These are phyloP conservation scores for Flaveria bidentis DNA, from an alignment of 129 eudicot genomes.

Conservation along the genomic window DNA sequence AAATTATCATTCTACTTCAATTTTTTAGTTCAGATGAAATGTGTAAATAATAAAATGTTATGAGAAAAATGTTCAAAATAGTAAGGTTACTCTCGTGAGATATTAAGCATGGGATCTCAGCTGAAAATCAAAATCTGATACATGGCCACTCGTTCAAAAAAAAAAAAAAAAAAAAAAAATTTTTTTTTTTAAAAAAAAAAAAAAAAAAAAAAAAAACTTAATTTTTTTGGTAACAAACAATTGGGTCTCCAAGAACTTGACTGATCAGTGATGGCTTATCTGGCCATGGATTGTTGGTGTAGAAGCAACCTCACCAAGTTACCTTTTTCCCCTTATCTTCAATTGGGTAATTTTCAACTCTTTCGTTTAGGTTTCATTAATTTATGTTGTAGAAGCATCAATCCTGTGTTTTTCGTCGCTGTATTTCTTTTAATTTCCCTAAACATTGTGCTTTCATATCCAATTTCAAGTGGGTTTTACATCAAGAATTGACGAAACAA, in stretches of 20 bases:
- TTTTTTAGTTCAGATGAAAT: too few relatives aligned
- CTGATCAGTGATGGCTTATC: constrained; percentile 34
- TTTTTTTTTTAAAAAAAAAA: too few relatives aligned
- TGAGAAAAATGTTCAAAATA: too few relatives aligned
- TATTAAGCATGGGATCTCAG: too few relatives aligned
- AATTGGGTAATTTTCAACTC: constrained; percentile 34
- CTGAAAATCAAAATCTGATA: too few relatives aligned
- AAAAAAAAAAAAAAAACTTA: too few relatives aligned
- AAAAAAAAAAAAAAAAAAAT: too few relatives aligned
- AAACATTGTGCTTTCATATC: too few relatives aligned
- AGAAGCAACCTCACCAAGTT: constrained; percentile 4
- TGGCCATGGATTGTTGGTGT: constrained; percentile 36
- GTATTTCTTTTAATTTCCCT: constrained; percentile 4
- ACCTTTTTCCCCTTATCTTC: constrained; percentile 14
- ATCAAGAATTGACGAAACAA: constrained; percentile 2
- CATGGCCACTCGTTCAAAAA: too few relatives aligned
- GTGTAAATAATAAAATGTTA: too few relatives aligned
- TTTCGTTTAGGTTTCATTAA: background rate
- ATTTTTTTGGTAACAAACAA: background rate
- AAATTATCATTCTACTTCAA: background rate
- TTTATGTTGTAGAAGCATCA: too few relatives aligned
- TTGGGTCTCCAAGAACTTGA: background rate
- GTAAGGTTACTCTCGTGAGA: too few relatives aligned
- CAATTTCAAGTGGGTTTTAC: background rate
- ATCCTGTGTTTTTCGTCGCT: background rate